Base-by-base conservation (phyloP, 2,329 filamentous ascomycete genomes). In the Colletotrichum tropicale region DNA sequence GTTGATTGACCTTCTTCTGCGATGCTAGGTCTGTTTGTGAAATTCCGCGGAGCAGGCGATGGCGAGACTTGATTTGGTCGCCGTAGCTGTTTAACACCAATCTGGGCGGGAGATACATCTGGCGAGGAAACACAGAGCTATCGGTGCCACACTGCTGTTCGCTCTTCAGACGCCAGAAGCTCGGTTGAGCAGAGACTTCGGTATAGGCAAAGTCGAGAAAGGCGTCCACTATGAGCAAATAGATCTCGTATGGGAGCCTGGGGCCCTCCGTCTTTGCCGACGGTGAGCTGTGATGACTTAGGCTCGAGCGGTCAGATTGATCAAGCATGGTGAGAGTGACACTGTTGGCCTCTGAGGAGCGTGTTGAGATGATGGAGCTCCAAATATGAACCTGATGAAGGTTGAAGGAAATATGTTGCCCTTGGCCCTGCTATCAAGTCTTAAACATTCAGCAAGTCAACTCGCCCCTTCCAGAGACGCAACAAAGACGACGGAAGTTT, bases 301-400 rank as follows among this genome's bases (percentile, higher is more conserved):
- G 38, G 18, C 5, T 2, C 2, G 38, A 43, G 38, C 3, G 18
- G 1, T n/a, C 38, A 43, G 38, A 43, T 43, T 0, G 18, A 43
- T n/a, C 3, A n/a, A 43, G 1, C 38, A 43, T n/a, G 8, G 2
- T n/a, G 16, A n/a, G 1, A 0, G 16, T 0, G 18, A 43, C 1
- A 43, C 18, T n/a, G 38, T n/a, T 43, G 16, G 38, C 2, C 2
- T 0, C 18, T 0, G 0, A 43, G 18, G 18, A 43, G 18, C 18
- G 18, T 12, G 0, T n/a, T 48, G 18, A 7, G 18, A 48, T 48
- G 18, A n/a, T 12, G 38, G 18, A 48, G 18, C 4, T 48, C 9
- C 38, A n/a, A 2, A 12, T 0, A 0, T 12, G 38, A 48, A 48
- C 18, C 38, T 2, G 38, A n/a, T n/a, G 18, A 48, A 48, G 38